Base-by-base conservation (phyloP, 1,139 yeast species). In the Geotrichum citri-aurantii region DNA sequence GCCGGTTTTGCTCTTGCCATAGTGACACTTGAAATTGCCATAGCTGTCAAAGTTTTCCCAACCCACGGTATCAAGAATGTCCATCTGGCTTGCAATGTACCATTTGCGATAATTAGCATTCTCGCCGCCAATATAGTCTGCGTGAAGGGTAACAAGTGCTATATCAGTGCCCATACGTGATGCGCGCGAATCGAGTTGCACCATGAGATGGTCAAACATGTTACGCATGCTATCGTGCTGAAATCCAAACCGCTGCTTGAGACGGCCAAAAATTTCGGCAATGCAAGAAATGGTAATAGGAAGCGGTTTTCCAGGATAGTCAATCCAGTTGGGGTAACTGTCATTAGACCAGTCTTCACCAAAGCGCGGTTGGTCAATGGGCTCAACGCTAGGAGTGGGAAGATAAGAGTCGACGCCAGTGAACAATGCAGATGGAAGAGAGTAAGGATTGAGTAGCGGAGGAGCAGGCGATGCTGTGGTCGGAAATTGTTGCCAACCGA, bases 201-300 rank as follows among this genome's bases (percentile, higher is more conserved):
- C 81, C 91, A 86, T 84, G 65, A 86, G 81, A 71, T 84, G 85
- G 70, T 86, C 92, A 73, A 86, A 85, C 79, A 84, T 82, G 71
- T 85, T 86, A 75, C 86, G 77, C 84, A 85, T 83, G 23, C 86
- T 84, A 67, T 84, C 90, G 72, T 84, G 79, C 74, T 86, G 92
- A 76, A 86, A 86, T 63, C 92, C 92, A 72, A 86, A 84, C 69
- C 80, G 79, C 68, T 79, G 77, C 57, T 85, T 75, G 68, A 86
- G 77, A 65, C 81, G 82, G 63, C 82, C 83, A 68, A 85, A 84
- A 53, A 84, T 81, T 66, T 80, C 85, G 68, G 81, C 84, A 49
- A 88, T 83, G 50, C 82, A 83, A 56, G 74, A 77, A 55, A 73
- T 74, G 0, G 79, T 65, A 26, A 79, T 73, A 1, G 83, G 82